These are phyloP conservation scores for Lathyrus oleraceus DNA, from an alignment of 306 rosid genomes.

Conservation along the genomic window DNA sequence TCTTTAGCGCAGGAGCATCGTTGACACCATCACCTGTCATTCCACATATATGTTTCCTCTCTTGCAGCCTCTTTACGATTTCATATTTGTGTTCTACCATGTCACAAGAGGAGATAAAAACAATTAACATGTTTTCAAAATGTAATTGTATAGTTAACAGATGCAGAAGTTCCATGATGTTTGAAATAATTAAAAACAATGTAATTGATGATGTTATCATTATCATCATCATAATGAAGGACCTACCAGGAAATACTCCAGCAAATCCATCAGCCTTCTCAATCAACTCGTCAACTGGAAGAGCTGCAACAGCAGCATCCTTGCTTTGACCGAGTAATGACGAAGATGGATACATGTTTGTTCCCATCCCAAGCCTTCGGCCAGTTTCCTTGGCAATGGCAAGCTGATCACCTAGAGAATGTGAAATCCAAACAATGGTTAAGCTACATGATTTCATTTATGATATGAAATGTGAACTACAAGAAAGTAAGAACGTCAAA, in stretches of 20 bases:
- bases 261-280: slow-evolving; percentile 99
- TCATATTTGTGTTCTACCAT: slow-evolving; percentile 93
- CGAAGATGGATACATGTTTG: slow-evolving; percentile 98
- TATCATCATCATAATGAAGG: slow-evolving; percentile 1
- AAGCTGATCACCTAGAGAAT: slow-evolving; percentile 82
- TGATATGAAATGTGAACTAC: slow-evolving; percentile 20
- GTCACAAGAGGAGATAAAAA: slow-evolving; percentile 24
- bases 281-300: slow-evolving; percentile 96
- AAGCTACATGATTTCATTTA: slow-evolving; percentile 20
- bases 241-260: slow-evolving; percentile 95
- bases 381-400: slow-evolving; percentile 99
- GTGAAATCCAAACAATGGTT: slow-evolving; percentile 15
- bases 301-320: slow-evolving; percentile 67
- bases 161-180: slow-evolving; percentile 12
- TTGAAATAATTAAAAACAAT: slow-evolving; percentile 25
- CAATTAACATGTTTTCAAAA: slow-evolving; percentile 34
- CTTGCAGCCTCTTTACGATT: slow-evolving; percentile 92
- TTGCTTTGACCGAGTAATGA: slow-evolving; percentile 90
- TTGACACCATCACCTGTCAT: slow-evolving; percentile 99
- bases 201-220: slow-evolving; percentile 9
- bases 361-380: slow-evolving; percentile 98
- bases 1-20: slow-evolving; percentile 96
- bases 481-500: slow-evolving; percentile 22
- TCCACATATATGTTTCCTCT: slow-evolving; percentile 96
- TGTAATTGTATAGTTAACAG: not conserved